Evolutionary conservation across 1,284 basidiomycete species (phyloP).

Genomic region (Porogramme epimiltina): DNA sequence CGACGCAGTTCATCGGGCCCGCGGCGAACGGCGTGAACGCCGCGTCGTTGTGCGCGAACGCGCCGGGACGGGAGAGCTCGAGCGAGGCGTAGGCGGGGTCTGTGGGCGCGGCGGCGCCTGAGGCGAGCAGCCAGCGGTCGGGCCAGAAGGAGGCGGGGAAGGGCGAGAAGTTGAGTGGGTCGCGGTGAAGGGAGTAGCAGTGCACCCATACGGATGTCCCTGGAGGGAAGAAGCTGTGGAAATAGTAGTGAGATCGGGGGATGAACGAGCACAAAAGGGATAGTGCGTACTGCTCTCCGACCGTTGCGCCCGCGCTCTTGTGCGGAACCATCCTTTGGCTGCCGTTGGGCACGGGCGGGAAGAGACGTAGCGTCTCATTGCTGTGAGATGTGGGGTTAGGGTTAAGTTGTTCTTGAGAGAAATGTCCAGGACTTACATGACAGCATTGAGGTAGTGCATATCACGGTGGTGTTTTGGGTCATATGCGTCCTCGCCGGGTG

Average conservation of each 20-base stretch:
- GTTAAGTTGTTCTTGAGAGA: constrained; percentile 50
- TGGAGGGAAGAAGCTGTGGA: constrained; percentile 27
- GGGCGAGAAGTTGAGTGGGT: constrained; percentile 33
- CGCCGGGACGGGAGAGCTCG: background rate
- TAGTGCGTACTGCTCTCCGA: constrained; percentile 1
- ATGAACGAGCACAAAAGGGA: constrained; percentile 25
- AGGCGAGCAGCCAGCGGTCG: constrained; percentile 32
- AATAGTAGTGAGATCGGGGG: background rate
- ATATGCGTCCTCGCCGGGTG: constrained; percentile 26
- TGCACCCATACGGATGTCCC: constrained; percentile 28
- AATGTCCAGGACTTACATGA: constrained; percentile 26
- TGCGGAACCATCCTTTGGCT: constrained; percentile 44
- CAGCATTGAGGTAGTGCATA: constrained; percentile 35
- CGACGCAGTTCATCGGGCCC: constrained; percentile 34
- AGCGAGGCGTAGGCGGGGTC: background rate
- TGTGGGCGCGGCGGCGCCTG: background rate
- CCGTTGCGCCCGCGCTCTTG: background rate
- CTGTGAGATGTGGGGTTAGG: constrained; percentile 22
- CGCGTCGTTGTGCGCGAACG: constrained; percentile 23
- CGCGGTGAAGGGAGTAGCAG: constrained; percentile 31
- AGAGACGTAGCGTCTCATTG: constrained; percentile 29
- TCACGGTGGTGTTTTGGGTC: constrained; percentile 24
- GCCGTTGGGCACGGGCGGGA: constrained; percentile 53
- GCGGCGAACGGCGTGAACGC: constrained; percentile 33
- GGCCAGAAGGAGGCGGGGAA: constrained; percentile 31